These are phyloP conservation scores for Saccharomyces mikatae DNA, from an alignment of 805 yeast genomes.

Conservation along the genomic window DNA sequence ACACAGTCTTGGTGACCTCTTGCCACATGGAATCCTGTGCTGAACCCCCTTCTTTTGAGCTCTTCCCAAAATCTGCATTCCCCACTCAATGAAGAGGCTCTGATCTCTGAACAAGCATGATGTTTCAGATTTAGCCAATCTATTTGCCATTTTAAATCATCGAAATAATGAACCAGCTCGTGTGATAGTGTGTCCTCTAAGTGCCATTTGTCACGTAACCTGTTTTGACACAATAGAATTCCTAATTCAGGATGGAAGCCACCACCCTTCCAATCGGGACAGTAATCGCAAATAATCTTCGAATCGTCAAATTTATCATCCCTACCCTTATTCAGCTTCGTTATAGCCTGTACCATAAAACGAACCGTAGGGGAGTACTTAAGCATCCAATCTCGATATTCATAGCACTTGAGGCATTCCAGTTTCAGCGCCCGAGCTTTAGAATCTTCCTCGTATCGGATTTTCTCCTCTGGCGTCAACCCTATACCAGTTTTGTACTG, in stretches of 20 bases:
- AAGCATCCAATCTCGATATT: slow-evolving; percentile 72
- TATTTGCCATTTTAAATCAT: slow-evolving; percentile 77
- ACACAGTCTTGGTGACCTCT: slow-evolving; percentile 90
- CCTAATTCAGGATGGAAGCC: slow-evolving; percentile 92
- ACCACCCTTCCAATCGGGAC: slow-evolving; percentile 79
- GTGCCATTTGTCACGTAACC: slow-evolving; percentile 65
- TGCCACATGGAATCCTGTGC: slow-evolving; percentile 41
- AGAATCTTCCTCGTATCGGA: slow-evolving; percentile 50
- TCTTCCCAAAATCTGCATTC: slow-evolving; percentile 90
- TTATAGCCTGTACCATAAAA: slow-evolving; percentile 80
- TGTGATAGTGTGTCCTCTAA: slow-evolving; percentile 88
- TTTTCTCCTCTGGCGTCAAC: slow-evolving; percentile 41
- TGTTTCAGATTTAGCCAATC: slow-evolving; percentile 80
- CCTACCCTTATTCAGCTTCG: slow-evolving; percentile 38
- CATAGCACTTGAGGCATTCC: slow-evolving; percentile 65
- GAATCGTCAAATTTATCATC: slow-evolving; percentile 22
- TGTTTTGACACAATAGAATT: slow-evolving; percentile 77
- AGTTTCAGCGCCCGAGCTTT: slow-evolving; percentile 36
- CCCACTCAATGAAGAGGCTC: slow-evolving; percentile 89
- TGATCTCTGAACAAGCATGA: slow-evolving; percentile 93
- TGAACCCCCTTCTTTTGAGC: slow-evolving; percentile 38
- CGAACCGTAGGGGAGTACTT: slow-evolving; percentile 74
- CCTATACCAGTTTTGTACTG: slow-evolving; percentile 68
- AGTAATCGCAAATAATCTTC: slow-evolving; percentile 61
- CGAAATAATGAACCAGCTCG: slow-evolving; percentile 90